Evolutionary conservation across 2,329 filamentous ascomycete species (phyloP), one percentile per base, ranked within the genome.

Genomic region (Phymatotrichopsis omnivora): DNA sequence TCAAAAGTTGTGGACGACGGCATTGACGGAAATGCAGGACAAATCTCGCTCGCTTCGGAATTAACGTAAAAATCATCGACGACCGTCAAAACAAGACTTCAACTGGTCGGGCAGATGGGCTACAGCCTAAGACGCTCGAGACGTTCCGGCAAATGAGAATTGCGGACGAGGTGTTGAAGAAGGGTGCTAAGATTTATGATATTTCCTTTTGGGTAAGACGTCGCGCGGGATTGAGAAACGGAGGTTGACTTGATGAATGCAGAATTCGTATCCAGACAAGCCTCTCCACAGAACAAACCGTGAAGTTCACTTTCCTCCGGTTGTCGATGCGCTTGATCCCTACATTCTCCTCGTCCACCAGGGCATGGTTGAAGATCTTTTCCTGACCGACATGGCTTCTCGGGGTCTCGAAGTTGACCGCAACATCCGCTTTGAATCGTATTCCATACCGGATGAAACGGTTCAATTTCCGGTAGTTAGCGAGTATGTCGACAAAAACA

Each of bases 121-220:
- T 85, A 41, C 81, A 85, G 58, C 81, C 81, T 33, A 85, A 85
- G 64, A 81, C 80, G 1, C 82, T 86, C 57, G 81, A 85, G 65
- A 85, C 81, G 0, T 73, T 85, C 56, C 73, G 75, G 51, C 80
- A 84, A 63, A 76, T 85, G 68, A 70, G 79, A 25, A 64, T 85
- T n/a, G 78, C 75, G n/a, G 79, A 84, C 52, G 67, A 73, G 2
- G 63, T 85, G 23, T 63, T 85, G 31, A 73, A 74, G 52, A 73
- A 77, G 56, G 80, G 78, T 23, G 80, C 80, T 38, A 75, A 74
- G 34, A 75, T 85, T 33, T 82, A 80, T 62, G 81, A 85, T 58
- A 85, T 85, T 49, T 71, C 76, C 32, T 84, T 84, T 60, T 85
- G 81, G 79, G n/a, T n/a, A n/a, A n/a, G n/a, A n/a, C n/a, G n/a